Conservation (phyloP, 805 yeast species). For the Lipomyces sp. region DNA sequence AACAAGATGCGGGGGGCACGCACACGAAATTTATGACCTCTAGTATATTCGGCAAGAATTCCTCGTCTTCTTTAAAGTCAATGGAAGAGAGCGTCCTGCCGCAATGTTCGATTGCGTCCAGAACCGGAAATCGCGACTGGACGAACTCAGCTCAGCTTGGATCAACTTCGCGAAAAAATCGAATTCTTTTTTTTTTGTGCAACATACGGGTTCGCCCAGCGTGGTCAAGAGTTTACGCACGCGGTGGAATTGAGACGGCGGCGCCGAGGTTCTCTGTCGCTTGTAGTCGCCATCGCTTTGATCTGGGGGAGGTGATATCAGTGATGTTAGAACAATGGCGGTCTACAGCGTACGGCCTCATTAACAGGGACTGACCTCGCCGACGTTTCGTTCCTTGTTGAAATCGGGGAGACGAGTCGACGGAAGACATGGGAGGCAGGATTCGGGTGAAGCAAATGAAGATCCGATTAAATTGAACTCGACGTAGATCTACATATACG, state of each 20-base stretch:
- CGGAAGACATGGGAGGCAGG: too few species aligned
- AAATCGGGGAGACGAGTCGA: not conserved
- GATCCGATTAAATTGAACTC: too few species aligned
- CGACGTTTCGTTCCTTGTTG: constrained; percentile 6
- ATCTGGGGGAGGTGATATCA: too few species aligned
- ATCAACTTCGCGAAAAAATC: too few species aligned
- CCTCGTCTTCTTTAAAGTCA: constrained; percentile 9
- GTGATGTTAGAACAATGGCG: too few species aligned
- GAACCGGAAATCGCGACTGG: constrained; percentile 12
- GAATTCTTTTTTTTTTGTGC: too few species aligned
- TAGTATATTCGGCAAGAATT: not conserved
- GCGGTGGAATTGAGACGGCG: constrained; percentile 11
- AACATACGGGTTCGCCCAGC: constrained; percentile 25
- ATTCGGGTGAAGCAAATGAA: not conserved
- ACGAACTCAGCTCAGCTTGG: not conserved
- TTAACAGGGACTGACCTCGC: constrained; percentile 1
- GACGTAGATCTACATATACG: too few species aligned
- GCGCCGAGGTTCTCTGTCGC: constrained; percentile 4
- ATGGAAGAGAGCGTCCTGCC: constrained; percentile 2
- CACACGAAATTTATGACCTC: constrained; percentile 11
- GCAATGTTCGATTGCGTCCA: constrained; percentile 11
- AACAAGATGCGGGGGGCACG: not conserved
- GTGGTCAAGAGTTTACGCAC: constrained; percentile 13
- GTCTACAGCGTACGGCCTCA: too few species aligned
- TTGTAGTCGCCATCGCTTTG: constrained; percentile 1